These are phyloP conservation scores for Vigna hirtella DNA, from an alignment of 306 rosid genomes.

Conservation along the genomic window DNA sequence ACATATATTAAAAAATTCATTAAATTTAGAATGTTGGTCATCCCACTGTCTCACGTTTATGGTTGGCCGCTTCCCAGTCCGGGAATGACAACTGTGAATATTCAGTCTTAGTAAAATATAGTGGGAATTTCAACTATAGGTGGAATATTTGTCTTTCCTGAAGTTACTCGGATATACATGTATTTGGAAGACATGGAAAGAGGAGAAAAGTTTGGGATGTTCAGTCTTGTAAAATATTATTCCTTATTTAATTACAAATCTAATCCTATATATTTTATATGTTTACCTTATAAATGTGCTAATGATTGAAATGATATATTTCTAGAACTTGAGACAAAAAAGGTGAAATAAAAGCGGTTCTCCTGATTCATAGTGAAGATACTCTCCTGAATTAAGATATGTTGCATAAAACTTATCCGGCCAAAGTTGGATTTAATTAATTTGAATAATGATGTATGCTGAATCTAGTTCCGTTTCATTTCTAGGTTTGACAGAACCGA, in stretches of 20 bases:
- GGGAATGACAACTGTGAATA: too few relatives aligned
- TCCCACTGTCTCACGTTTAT: too few relatives aligned
- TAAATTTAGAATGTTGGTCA: too few relatives aligned
- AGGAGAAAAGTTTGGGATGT: neutral
- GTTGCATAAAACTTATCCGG: neutral
- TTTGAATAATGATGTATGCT: neutral
- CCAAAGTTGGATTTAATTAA: neutral
- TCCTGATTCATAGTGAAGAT: neutral
- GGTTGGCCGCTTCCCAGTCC: too few relatives aligned
- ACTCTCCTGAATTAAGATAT: neutral
- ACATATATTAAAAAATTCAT: too few relatives aligned
- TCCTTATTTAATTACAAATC: neutral
- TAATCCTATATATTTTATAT: neutral
- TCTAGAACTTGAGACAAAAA: neutral
- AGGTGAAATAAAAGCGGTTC: neutral
- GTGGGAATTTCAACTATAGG: slow-evolving; percentile 6
- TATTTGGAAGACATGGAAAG: too few relatives aligned
- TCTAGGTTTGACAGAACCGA: neutral
- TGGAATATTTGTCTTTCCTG: too few relatives aligned
- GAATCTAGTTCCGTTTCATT: neutral
- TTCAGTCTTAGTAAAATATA: too few relatives aligned
- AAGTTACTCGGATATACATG: too few relatives aligned
- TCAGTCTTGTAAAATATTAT: neutral
- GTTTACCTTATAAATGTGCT: neutral
- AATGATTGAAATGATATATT: neutral